A percentile compares a stretch with the other conserved stretches of the same genome.
phyloP scores from a whole-genome alignment of 331 rosid species.

The Telfairia occidentalis region DNA sequence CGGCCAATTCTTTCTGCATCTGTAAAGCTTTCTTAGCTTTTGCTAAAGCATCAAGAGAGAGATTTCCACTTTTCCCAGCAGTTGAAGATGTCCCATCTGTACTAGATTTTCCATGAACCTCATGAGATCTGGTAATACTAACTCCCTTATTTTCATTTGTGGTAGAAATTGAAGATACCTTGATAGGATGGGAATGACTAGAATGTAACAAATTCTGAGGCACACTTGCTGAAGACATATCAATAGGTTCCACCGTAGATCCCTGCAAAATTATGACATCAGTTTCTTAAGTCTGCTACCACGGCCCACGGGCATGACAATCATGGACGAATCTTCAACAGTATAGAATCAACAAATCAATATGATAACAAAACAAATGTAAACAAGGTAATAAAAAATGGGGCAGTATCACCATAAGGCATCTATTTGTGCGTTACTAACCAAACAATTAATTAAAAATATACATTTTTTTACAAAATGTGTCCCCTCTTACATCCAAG shows the following conservation, averaged over 20 bases:
- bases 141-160: slow-evolving; percentile 99
- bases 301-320: background rate
- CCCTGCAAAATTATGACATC: slow-evolving; percentile 39
- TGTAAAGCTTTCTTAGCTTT: slow-evolving; percentile 83
- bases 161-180: slow-evolving; percentile 98
- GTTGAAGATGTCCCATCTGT: slow-evolving; percentile 98
- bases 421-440: background rate
- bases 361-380: background rate
- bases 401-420: background rate
- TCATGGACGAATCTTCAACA: background rate
- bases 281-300: slow-evolving; percentile 8
- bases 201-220: slow-evolving; percentile 44
- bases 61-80: slow-evolving; percentile 80
- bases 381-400: background rate
- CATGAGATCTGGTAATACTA: slow-evolving; percentile 99
- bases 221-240: slow-evolving; percentile 37
- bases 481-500: background rate
- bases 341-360: background rate
- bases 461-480: background rate
- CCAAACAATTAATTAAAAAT: background rate
- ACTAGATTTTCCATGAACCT: slow-evolving; percentile 99
- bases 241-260: slow-evolving; percentile 31
- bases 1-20: slow-evolving; percentile 61
- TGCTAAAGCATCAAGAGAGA: slow-evolving; percentile 68
- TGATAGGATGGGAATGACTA: slow-evolving; percentile 52